These are phyloP conservation scores for Wallacemonas sp. DNA, from an alignment of 208 protist species.

Conservation along the genomic window DNA sequence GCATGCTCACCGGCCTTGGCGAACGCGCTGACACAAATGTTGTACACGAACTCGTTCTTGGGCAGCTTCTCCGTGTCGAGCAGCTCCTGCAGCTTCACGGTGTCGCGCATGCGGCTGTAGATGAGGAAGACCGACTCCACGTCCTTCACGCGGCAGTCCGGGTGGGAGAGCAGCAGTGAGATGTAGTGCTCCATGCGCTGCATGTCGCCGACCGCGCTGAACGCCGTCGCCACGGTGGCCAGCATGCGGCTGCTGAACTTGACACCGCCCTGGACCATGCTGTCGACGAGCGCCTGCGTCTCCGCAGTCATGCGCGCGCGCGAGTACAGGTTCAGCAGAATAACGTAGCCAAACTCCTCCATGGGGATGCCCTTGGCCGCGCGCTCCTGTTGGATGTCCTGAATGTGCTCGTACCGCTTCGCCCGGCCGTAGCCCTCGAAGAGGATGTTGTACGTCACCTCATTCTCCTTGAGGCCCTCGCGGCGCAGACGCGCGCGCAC, in stretches of 20 bases:
- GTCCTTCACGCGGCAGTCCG: conserved; percentile 70
- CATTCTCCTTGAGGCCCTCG: conserved; percentile 78
- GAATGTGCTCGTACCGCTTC: conserved; percentile 83
- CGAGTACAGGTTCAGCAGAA: conserved; percentile 83
- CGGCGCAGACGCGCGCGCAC: conserved; percentile 59
- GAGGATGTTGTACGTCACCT: conserved; percentile 91
- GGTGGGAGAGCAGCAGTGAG: conserved; percentile 68
- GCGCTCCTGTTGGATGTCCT: conserved; percentile 81
- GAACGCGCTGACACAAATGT: conserved; percentile 84
- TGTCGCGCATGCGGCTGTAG: conserved; percentile 82
- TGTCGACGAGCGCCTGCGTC: conserved; percentile 67
- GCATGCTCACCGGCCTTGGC: conserved; percentile 83
- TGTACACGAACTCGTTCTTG: conserved; percentile 82
- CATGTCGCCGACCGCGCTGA: conserved; percentile 68
- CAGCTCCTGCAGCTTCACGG: conserved; percentile 81
- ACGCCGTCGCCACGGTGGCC: conserved; percentile 72
- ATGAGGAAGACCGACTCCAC: conserved; percentile 86
- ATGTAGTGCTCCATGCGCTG: conserved; percentile 84
- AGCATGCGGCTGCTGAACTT: conserved; percentile 76
- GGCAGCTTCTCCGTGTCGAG: conserved; percentile 67
- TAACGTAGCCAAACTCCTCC: conserved; percentile 88
- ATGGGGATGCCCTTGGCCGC: conserved; percentile 71
- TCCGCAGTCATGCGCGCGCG: conserved; percentile 75
- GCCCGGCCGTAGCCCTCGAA: conserved; percentile 89
- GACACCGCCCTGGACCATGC: conserved; percentile 71